Base-by-base conservation (phyloP, 1,284 basidiomycete species). In the Pseudomicrostroma phylloplanum region DNA sequence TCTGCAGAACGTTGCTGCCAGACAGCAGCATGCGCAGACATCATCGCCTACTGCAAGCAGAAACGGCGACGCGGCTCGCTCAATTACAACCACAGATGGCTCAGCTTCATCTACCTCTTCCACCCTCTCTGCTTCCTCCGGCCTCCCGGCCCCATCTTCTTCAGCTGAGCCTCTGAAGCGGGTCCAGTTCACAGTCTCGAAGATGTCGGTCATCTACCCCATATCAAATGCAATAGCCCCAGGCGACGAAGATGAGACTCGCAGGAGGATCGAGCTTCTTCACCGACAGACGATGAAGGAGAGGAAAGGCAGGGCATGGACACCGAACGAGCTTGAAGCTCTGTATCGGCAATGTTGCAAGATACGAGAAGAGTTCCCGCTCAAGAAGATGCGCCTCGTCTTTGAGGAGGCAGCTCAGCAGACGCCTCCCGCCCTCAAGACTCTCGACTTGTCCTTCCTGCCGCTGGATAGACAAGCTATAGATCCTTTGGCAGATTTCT, bases 301-400 rank as follows among this genome's bases (percentile, higher is more conserved):
- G 2, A 59, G 64, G 12, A 66, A 59, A 13, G 63, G 58, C 51
- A 69, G 65, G 63, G 57, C 66, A 23, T 74, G 70, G 69, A 69
- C 73, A 7, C 67, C 72, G 1, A 59, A 65, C 4, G 73, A 79
- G 66, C 68, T 79, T 36, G 71, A 78, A 55, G 61, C 65, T 11
- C 65, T 79, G 46, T 79, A 79, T 48, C 63, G 72, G n/a, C 67
- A 74, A 40, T 78, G 76, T 58, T 79, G 77, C 53, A 66, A 72
- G n/a, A 71, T 70, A 3, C 71, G 77, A 36, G 76, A 79, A 60
- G 76, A 79, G 60, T 65, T 62, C 58, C 74, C 76, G 7, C 64
- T 76, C 25, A 74, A 74, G 41, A 74, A 71, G 65, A 74, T 76
- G 73, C 62, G 73, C 4, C 60, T 64, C 9, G 68, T 74, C 57